Conservation (phyloP, 108 stramenopile genomes). For the Skeletonema marinoi region DNA sequence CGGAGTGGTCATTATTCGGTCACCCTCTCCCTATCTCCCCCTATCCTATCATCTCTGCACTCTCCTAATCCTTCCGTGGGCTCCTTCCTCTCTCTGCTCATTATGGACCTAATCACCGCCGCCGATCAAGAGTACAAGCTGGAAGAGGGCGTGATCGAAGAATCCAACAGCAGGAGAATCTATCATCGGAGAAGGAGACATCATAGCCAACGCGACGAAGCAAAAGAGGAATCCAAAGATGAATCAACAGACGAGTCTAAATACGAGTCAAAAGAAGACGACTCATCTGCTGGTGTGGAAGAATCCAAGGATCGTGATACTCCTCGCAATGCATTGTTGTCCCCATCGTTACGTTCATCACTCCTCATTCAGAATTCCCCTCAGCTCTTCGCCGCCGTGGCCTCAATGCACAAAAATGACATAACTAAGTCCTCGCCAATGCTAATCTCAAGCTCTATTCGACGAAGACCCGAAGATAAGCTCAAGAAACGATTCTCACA, state of each 20-base stretch:
- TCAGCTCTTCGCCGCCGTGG: background rate
- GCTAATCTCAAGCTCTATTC: constrained; percentile 30
- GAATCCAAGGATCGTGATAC: background rate
- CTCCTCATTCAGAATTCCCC: background rate
- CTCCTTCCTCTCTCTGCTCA: no score
- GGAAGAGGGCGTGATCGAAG: background rate
- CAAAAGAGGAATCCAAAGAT: background rate
- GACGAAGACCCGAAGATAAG: constrained; percentile 29
- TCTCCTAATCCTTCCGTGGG: no score
- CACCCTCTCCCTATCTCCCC: no score
- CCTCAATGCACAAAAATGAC: background rate
- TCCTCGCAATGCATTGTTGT: background rate
- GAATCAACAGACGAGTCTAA: background rate
- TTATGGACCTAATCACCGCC: background rate
- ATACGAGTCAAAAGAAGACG: background rate
- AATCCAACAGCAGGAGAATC: background rate
- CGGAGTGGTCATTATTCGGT: no score
- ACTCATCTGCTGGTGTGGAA: background rate
- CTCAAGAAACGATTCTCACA: constrained; percentile 38
- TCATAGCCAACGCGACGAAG: background rate
- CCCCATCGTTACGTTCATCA: background rate
- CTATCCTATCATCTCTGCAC: no score
- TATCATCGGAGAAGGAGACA: background rate
- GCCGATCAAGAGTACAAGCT: background rate
- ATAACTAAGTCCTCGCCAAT: background rate